Evolutionary conservation across 306 rosid species (phyloP).

Genomic region (Crataegus laevigata): DNA sequence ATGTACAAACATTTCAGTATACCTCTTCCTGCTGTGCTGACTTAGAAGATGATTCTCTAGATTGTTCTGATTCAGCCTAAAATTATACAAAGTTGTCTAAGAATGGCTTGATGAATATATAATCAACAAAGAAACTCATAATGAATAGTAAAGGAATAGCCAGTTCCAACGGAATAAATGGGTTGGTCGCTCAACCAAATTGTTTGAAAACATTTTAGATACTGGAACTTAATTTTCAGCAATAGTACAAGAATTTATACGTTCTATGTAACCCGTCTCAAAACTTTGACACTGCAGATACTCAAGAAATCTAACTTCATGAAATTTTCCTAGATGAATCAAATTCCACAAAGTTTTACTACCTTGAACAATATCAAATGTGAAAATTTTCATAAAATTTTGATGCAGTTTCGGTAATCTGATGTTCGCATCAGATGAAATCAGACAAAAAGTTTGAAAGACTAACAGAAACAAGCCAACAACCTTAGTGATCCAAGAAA

Average conservation of each 20-base stretch:
- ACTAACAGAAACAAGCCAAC: not conserved
- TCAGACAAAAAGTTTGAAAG: not conserved
- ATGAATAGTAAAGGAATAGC: not conserved
- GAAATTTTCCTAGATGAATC: not conserved
- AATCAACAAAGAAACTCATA: conserved; percentile 6
- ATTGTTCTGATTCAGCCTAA: conserved; percentile 56
- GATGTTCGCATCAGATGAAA: not conserved
- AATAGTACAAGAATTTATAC: not conserved
- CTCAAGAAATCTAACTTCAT: not conserved
- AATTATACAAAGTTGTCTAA: conserved; percentile 7
- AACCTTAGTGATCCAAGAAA: not conserved
- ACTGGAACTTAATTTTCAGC: not conserved
- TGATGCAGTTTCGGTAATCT: not conserved
- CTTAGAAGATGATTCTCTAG: conserved; percentile 51
- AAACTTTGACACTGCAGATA: not conserved
- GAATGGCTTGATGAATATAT: conserved; percentile 1
- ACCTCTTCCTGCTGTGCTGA: conserved; percentile 47
- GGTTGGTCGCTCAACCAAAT: not conserved
- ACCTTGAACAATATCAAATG: not conserved
- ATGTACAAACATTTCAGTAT: not conserved
- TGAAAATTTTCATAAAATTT: not conserved
- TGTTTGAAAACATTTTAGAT: not conserved
- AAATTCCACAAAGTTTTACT: not conserved
- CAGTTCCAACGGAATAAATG: not conserved
- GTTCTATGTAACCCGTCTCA: not conserved